A percentile compares a stretch with the other conserved stretches of the same genome.
Conservation (phyloP, 2,329 filamentous ascomycete genomes). For the Fusarium guadeloupense region DNA sequence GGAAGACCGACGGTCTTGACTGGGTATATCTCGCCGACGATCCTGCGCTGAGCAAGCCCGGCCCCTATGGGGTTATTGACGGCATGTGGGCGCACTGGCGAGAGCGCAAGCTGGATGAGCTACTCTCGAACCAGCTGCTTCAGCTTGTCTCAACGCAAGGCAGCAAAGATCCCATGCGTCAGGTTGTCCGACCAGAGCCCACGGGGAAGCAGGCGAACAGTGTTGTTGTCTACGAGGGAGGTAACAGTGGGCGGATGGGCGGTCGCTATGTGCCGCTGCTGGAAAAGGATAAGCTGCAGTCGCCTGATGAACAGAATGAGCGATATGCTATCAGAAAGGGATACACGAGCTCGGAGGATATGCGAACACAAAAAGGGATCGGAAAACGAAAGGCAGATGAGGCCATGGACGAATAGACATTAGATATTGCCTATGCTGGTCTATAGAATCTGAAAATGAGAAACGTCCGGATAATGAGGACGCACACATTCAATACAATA, state of each 20-base stretch:
- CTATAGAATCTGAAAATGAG: conserved; percentile 8
- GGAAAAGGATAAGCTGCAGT: conserved; percentile 58
- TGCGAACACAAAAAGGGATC: conserved; percentile 49
- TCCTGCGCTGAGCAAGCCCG: conserved; percentile 66
- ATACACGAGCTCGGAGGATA: conserved; percentile 61
- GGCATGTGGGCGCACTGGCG: conserved; percentile 86
- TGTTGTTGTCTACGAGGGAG: conserved; percentile 62
- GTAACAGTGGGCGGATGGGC: conserved; percentile 58
- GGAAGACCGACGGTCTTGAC: conserved; percentile 66
- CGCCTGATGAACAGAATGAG: conserved; percentile 66
- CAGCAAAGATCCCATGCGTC: conserved; percentile 26
- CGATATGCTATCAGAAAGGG: conserved; percentile 70
- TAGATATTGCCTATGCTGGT: not conserved
- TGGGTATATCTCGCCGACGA: conserved; percentile 86
- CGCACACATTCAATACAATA: conserved; percentile 2
- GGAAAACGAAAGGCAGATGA: conserved; percentile 45
- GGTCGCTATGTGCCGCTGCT: conserved; percentile 67
- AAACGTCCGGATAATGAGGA: conserved; percentile 1
- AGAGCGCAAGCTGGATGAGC: conserved; percentile 86
- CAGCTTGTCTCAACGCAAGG: conserved; percentile 63
- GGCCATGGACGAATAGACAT: conserved; percentile 36
- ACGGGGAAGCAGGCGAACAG: conserved; percentile 39
- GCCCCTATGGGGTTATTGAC: conserved; percentile 72
- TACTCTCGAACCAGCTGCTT: conserved; percentile 79
- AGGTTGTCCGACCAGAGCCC: conserved; percentile 18